Evolutionary conservation across 768 basidiomycete genomes (phyloP).

Genomic region (Phylloporus sp.): DNA sequence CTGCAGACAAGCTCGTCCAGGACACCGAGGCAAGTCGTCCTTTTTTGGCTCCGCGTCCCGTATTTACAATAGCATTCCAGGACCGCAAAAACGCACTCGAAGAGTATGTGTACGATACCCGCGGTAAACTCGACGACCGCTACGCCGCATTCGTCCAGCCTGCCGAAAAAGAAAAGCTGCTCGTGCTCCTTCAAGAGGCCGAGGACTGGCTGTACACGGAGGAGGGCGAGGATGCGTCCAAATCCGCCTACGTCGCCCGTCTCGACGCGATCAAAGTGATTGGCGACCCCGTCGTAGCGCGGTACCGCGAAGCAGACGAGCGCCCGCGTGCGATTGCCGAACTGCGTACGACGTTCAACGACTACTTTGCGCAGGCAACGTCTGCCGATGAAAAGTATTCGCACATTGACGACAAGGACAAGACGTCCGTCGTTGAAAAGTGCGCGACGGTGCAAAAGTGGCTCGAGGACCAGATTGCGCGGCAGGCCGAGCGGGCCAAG

Average conservation of each 20-base stretch:
- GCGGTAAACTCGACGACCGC: conserved; percentile 86
- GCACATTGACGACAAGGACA: conserved; percentile 90
- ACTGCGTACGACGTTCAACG: conserved; percentile 86
- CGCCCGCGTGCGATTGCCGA: conserved; percentile 67
- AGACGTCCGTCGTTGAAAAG: conserved; percentile 82
- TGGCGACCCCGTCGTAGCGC: conserved; percentile 82
- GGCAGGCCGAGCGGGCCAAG: conserved; percentile 87
- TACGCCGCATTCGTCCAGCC: conserved; percentile 73
- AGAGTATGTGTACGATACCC: conserved; percentile 97
- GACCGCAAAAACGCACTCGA: conserved; percentile 98
- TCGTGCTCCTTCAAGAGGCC: conserved; percentile 65
- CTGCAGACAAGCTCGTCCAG: conserved; percentile 91
- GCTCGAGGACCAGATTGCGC: conserved; percentile 88
- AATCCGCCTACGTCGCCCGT: conserved; percentile 87
- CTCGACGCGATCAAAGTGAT: conserved; percentile 81
- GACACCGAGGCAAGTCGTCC: conserved; percentile 89
- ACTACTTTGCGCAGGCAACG: conserved; percentile 79
- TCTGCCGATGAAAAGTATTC: conserved; percentile 80
- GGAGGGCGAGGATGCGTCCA: conserved; percentile 92
- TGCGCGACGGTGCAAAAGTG: conserved; percentile 89
- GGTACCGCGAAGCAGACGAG: conserved; percentile 80
- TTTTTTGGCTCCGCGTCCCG: conserved; percentile 16
- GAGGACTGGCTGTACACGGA: conserved; percentile 98
- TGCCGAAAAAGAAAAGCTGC: conserved; percentile 74
- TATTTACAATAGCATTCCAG: conserved; percentile 35